Evolutionary conservation across 139 green algal species (phyloP).

Genomic region (Monoraphidium neglectum): DNA sequence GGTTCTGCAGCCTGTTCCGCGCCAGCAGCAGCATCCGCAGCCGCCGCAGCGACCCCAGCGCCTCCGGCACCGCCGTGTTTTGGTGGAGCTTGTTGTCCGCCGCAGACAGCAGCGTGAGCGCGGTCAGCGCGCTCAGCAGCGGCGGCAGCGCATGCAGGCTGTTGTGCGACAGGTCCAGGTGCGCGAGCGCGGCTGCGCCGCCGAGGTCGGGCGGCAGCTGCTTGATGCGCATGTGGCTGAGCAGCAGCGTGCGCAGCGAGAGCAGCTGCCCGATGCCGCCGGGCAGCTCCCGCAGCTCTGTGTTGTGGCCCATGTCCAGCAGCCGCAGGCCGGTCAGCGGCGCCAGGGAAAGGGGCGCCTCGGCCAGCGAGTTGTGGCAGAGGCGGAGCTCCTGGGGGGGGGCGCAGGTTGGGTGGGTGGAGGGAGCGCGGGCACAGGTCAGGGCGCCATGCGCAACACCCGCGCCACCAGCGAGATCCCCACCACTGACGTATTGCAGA

Average conservation of each 20-base stretch:
- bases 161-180: constrained; percentile 36
- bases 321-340: constrained; percentile 9
- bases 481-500: too few species aligned
- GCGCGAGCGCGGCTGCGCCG: constrained; percentile 6
- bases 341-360: constrained; percentile 5
- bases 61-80: constrained; percentile 26
- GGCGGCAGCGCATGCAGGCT: constrained; percentile 20
- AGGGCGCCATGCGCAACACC: too few species aligned
- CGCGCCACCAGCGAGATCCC: too few species aligned
- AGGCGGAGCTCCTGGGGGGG: constrained; percentile 22
- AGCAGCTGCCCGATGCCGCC: constrained; percentile 15
- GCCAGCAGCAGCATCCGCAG: constrained; percentile 23
- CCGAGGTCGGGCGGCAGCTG: constrained; percentile 18
- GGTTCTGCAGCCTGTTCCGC: constrained; percentile 28
- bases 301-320: constrained; percentile 29
- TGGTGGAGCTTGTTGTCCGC: constrained; percentile 37
- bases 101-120: constrained; percentile 18
- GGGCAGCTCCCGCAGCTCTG: constrained; percentile 32
- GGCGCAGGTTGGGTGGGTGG: too few species aligned
- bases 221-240: constrained; percentile 35
- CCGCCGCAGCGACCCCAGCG: constrained; percentile 2
- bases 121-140: constrained; percentile 4
- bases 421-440: too few species aligned
- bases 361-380: constrained; percentile 29
- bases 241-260: background rate